Evolutionary conservation across 306 rosid species (phyloP), one percentile per base, ranked within the genome.

Genomic region (Gillenia trifoliata): DNA sequence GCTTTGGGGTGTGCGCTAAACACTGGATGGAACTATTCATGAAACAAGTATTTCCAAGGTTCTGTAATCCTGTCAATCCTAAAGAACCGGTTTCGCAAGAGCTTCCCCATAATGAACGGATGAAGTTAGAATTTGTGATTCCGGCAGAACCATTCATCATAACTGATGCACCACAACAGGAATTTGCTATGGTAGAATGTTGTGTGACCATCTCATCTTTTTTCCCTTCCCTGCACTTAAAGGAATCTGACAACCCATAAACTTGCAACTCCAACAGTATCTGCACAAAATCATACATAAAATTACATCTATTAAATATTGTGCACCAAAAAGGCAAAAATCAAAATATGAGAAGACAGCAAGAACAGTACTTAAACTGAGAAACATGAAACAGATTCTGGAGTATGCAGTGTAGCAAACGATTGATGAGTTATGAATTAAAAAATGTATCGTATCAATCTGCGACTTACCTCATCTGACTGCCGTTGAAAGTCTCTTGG

Each of bases 11-110:
- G 81, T 94, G 99, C 13, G 91, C 89, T 84, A 94, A 86, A 88
- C 99, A 94, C 81, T 94, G 99, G 55, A 94, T 88, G 57, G 99
- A 63, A 86, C 99, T 90, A 90, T 94, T 94, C 99, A 94, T 94
- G 85, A 94, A 94, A 84, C 99, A 94, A 62, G 99, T 94, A 80
- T 94, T 94, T 80, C 99, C 99, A 40, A 94, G 96, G 85, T 94
- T 94, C 71, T 89, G 96, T 74, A 94, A 81, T 70, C 99, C 99
- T 23, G 96, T 81, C 82, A 94, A 85, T 83, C 99, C 99, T 85
- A 94, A 84, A 62, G 97, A 85, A 64, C 99, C 96, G 71, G 92
- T 93, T 90, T 94, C 97, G 23, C 86, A 75, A 34, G 89, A 82
- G 79, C 85, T 85, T 82, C 84, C 84, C 83, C 88, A 87, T 77